Conservation (phyloP, 2,329 filamentous ascomycete genomes). For the Pseudodiploospora longispora region DNA sequence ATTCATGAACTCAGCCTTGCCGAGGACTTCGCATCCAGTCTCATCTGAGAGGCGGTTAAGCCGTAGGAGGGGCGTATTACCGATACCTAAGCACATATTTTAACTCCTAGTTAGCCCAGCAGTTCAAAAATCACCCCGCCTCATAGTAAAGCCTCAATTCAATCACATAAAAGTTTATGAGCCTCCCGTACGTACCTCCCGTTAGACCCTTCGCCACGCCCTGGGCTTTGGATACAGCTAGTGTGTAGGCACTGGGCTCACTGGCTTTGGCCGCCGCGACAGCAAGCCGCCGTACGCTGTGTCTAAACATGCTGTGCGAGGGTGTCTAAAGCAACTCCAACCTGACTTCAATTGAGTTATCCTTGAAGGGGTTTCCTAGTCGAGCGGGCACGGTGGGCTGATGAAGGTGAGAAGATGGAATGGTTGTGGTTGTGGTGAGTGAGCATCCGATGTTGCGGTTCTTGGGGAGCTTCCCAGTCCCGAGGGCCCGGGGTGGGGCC, state of each 20-base stretch:
- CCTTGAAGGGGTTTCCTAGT: no score
- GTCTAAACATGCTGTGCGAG: conserved; percentile 53
- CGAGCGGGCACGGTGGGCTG: no score
- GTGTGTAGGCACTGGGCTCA: conserved; percentile 49
- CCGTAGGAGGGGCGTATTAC: conserved; percentile 90
- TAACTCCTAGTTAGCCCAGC: background rate
- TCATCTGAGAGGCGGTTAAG: conserved; percentile 81
- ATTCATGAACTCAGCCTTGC: conserved; percentile 98
- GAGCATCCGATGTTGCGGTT: no score
- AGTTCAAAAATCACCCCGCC: background rate
- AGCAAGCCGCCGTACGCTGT: conserved; percentile 59
- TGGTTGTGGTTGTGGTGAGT: no score
- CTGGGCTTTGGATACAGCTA: conserved; percentile 72
- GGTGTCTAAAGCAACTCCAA: background rate
- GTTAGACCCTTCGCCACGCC: conserved; percentile 70
- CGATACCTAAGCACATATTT: conserved; percentile 61
- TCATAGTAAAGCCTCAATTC: background rate
- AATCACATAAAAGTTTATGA: background rate
- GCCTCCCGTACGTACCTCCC: conserved; percentile 52
- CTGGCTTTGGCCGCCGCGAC: conserved; percentile 40
- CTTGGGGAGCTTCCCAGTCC: background rate
- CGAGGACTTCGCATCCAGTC: conserved; percentile 88
- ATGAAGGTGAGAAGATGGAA: no score
- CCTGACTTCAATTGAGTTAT: conserved; percentile 1
- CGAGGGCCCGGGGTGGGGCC: conserved; percentile 8